A percentile compares a stretch with the other conserved stretches of the same genome.
Evolutionary conservation across 768 basidiomycete species (phyloP).

Genomic region (Tubosaeta sp.): DNA sequence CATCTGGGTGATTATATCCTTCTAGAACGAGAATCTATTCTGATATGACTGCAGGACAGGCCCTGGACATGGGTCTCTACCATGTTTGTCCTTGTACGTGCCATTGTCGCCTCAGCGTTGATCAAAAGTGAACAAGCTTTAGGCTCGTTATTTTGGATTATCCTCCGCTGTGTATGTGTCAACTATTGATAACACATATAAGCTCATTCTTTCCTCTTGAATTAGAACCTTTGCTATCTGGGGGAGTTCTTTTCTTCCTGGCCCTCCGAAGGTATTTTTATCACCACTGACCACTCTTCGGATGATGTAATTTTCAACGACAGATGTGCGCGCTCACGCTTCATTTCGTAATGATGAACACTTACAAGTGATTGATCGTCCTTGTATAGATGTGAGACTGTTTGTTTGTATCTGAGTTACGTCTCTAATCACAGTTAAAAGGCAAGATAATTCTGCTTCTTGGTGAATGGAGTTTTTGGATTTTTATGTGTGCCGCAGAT

Average conservation of each 20-base stretch:
- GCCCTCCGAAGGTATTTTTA: neutral
- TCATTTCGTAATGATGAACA: neutral
- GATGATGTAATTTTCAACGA: neutral
- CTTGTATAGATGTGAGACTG: neutral
- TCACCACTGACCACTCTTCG: neutral
- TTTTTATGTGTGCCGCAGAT: neutral
- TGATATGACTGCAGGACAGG: neutral
- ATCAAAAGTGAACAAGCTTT: neutral
- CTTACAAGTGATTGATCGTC: neutral
- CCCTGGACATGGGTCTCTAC: constrained; percentile 1
- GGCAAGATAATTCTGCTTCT: neutral
- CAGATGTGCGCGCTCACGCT: neutral
- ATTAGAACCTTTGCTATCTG: neutral
- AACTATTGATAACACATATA: neutral
- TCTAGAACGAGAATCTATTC: neutral
- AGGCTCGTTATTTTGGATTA: neutral
- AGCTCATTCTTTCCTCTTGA: neutral
- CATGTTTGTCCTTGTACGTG: neutral
- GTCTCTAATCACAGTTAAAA: neutral
- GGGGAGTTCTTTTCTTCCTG: neutral
- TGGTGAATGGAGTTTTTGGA: neutral
- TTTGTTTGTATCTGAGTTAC: neutral
- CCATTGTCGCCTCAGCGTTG: neutral
- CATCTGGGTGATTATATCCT: neutral
- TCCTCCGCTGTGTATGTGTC: neutral